phyloP scores from a whole-genome alignment of 2,329 filamentous ascomycete species.

The Corinectria fuckeliana region DNA sequence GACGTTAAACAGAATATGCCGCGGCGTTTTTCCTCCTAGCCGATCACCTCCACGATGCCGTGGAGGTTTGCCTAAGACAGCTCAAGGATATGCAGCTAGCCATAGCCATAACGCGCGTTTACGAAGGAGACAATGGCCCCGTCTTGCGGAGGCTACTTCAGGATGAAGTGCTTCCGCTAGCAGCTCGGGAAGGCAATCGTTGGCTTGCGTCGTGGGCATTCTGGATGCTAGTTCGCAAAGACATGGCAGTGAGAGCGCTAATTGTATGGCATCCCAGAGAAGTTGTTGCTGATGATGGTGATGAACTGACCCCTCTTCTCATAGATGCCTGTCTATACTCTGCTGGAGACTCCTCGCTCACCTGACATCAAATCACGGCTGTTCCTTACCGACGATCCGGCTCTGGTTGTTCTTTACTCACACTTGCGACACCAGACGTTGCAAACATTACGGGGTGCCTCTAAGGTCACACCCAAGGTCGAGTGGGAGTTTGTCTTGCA shows the following conservation, averaged over 20 bases:
- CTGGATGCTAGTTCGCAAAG: conserved; percentile 83
- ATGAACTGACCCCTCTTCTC: conserved; percentile 5
- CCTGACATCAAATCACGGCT: conserved; percentile 76
- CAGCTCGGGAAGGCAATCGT: conserved; percentile 81
- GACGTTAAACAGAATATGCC: conserved; percentile 76
- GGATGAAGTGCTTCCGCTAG: conserved; percentile 79
- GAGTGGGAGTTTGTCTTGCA: conserved; percentile 92
- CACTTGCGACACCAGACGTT: conserved; percentile 82
- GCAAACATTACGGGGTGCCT: conserved; percentile 84
- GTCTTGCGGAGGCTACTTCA: conserved; percentile 77
- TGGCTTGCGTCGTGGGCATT: conserved; percentile 98
- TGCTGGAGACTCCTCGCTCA: conserved; percentile 72
- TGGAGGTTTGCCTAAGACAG: conserved; percentile 85
- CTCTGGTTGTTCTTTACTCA: conserved; percentile 84
- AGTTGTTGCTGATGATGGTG: not conserved
- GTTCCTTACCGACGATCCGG: conserved; percentile 90
- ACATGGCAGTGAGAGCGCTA: conserved; percentile 83
- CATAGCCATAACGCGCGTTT: conserved; percentile 84
- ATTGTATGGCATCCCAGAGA: conserved; percentile 63
- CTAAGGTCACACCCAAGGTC: conserved; percentile 76
- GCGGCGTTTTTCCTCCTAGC: conserved; percentile 95
- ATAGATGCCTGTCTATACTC: conserved; percentile 77
- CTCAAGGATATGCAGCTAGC: conserved; percentile 89
- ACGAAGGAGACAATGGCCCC: conserved; percentile 82
- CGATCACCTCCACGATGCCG: conserved; percentile 82